These are phyloP conservation scores for Eudorina sp. DNA, from an alignment of 139 green algal genomes.

Conservation along the genomic window DNA sequence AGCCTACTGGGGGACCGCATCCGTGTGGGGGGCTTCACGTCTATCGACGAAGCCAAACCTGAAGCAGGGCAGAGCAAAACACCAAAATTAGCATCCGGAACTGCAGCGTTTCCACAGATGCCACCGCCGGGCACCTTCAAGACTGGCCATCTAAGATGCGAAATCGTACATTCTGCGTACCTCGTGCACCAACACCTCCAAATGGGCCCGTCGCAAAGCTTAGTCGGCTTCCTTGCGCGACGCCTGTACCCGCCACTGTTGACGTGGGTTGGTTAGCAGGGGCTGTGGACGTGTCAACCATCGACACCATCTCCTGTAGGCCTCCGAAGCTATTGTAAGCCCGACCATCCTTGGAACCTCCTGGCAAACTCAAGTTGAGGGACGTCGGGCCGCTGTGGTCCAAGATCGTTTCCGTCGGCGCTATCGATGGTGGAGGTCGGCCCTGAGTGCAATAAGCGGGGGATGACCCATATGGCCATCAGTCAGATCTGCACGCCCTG, in stretches of 20 bases:
- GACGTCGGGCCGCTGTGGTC: constrained; percentile 31
- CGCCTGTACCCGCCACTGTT: neutral
- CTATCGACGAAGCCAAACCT: neutral
- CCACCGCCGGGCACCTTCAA: no score
- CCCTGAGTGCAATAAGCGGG: neutral
- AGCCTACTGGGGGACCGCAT: constrained; percentile 22
- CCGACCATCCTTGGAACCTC: neutral
- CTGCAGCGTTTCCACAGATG: no score
- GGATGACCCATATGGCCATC: no score
- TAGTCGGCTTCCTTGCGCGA: neutral
- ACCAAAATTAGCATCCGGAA: no score
- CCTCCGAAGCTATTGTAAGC: constrained; percentile 47
- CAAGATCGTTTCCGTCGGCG: constrained; percentile 5
- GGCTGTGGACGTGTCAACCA: constrained; percentile 1
- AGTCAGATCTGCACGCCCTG: no score
- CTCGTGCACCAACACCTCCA: neutral
- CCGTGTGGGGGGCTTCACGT: neutral
- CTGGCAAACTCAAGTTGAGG: neutral
- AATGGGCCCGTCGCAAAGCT: neutral
- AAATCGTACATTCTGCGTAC: no score
- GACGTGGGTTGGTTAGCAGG: neutral
- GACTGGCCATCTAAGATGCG: no score
- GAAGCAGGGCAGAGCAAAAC: no score
- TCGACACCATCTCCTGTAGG: constrained; percentile 33
- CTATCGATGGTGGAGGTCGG: neutral